Percentiles rank a stretch among this genome's conserved stretches.
phyloP scores from a whole-genome alignment of 768 basidiomycete species.

The Pisolithus microcarpus region DNA sequence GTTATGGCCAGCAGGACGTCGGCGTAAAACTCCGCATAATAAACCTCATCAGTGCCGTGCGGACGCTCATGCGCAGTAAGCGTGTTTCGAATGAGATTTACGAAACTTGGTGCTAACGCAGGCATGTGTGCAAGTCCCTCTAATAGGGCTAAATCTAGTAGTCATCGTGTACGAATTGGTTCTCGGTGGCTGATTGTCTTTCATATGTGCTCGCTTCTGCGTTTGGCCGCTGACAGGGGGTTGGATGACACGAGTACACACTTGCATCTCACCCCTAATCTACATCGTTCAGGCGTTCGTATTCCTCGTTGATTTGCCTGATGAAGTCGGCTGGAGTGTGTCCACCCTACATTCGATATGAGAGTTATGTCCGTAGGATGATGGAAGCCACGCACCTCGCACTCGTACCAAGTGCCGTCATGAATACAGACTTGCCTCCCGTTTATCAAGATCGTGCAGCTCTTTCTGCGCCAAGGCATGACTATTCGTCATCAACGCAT shows the following conservation, averaged over 20 bases:
- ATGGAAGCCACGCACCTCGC: conserved; percentile 48
- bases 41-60: conserved; percentile 89
- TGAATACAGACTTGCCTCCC: conserved; percentile 62
- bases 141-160: conserved; percentile 81
- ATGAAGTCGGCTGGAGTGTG: conserved; percentile 72
- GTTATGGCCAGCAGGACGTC: conserved; percentile 47
- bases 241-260: conserved; percentile 3
- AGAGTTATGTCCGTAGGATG: conserved; percentile 19
- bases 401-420: conserved; percentile 73
- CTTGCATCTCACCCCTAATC: conserved; percentile 13
- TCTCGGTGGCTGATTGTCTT: conserved; percentile 41
- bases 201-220: conserved; percentile 13
- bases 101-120: conserved; percentile 5
- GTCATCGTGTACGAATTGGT: conserved; percentile 83
- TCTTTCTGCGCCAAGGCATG: conserved; percentile 45
- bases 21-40: conserved; percentile 81
- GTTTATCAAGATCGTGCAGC: conserved; percentile 82
- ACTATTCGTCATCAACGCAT: conserved; percentile 3
- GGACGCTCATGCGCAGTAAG: conserved; percentile 97
- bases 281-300: conserved; percentile 49
- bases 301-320: conserved; percentile 67
- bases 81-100: conserved; percentile 20
- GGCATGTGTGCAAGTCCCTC: conserved; percentile 59
- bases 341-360: conserved; percentile 48
- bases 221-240: conserved; percentile 5